Evolutionary conservation across 176 grass and related monocot genomes (phyloP).

Genomic region (Oropetium thomaeum): DNA sequence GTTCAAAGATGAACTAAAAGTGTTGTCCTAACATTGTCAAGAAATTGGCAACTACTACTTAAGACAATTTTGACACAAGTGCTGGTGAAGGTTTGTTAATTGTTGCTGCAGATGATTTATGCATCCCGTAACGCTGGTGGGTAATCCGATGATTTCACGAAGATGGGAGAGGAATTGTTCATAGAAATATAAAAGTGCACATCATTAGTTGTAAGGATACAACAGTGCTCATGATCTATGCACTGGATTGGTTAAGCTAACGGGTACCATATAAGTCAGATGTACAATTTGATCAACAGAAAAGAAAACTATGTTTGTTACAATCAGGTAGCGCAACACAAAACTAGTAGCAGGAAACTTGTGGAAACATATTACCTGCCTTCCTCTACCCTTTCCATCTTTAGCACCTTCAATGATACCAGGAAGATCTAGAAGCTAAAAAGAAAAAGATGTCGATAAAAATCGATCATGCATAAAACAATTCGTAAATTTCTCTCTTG

Average conservation of each 20-base stretch:
- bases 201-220: background rate
- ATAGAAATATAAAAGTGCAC: background rate
- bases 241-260: background rate
- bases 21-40: too few relatives aligned
- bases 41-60: background rate
- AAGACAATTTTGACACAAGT: background rate
- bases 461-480: background rate
- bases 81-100: background rate
- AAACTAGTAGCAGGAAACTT: background rate
- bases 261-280: background rate
- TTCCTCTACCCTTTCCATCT: constrained; percentile 99
- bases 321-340: background rate
- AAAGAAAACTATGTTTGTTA: background rate
- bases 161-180: background rate
- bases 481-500: background rate
- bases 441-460: constrained; percentile 5
- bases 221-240: background rate
- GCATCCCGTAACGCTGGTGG: background rate
- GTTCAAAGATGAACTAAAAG: too few relatives aligned
- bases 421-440: constrained; percentile 91
- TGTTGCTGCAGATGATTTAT: background rate
- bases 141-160: background rate
- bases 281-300: background rate
- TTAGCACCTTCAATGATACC: constrained; percentile 99
- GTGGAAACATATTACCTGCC: constrained; percentile 61